Percentiles rank a stretch among this genome's conserved stretches.
Conservation (phyloP, 169 alveolate genomes). For the Nephromyces sp. region DNA sequence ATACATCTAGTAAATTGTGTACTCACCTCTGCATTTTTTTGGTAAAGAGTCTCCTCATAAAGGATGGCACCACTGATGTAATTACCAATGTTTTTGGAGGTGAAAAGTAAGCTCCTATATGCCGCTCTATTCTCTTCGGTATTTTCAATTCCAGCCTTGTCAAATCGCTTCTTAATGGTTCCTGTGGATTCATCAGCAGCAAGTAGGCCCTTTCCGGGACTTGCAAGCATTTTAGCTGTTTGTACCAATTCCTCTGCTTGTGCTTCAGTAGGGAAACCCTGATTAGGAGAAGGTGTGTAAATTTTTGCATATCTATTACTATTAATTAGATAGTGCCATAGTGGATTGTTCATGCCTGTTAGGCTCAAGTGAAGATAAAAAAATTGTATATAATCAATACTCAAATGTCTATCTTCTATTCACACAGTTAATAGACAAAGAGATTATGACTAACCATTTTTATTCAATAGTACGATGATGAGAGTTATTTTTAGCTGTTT, state of each 20-base stretch:
- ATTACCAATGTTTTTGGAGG: conserved; percentile 75
- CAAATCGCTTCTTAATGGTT: conserved; percentile 91
- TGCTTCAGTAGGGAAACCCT: too few species aligned
- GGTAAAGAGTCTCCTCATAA: conserved; percentile 94
- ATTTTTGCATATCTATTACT: too few species aligned
- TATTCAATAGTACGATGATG: too few species aligned
- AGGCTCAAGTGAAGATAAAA: too few species aligned
- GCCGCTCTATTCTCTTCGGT: conserved; percentile 88
- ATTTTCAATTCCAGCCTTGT: conserved; percentile 78
- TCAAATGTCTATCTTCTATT: too few species aligned
- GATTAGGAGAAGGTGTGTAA: too few species aligned
- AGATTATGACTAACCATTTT: too few species aligned
- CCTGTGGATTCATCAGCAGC: conserved; percentile 99
- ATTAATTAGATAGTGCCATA: too few species aligned
- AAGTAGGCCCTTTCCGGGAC: conserved; percentile 91
- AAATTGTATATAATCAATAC: too few species aligned
- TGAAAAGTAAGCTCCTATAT: conserved; percentile 88
- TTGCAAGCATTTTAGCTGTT: conserved; percentile 20
- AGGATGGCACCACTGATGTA: conserved; percentile 94
- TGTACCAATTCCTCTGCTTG: conserved; percentile 30
- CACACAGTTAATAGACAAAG: too few species aligned
- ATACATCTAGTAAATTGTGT: neutral
- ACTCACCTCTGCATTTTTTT: conserved; percentile 60
- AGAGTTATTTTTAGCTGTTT: too few species aligned
- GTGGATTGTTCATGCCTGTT: too few species aligned